Conservation (phyloP, 306 rosid genomes). For the Quercus suber region DNA sequence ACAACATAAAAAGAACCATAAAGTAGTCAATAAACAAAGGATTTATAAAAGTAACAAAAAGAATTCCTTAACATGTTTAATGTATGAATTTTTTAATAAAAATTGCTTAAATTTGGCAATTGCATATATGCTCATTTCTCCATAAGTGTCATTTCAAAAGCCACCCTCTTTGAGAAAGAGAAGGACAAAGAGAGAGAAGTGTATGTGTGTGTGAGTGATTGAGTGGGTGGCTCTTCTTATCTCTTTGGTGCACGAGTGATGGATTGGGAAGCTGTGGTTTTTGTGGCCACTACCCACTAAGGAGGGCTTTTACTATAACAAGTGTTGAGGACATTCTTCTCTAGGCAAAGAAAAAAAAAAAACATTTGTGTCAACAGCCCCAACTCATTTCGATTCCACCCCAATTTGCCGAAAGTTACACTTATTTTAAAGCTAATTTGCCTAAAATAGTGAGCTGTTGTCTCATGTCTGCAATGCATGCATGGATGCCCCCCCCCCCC, state of each 20-base stretch:
- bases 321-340: slow-evolving; percentile 32
- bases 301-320: slow-evolving; percentile 31
- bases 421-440: neutral
- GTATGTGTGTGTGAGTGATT: neutral
- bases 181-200: no score
- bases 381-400: neutral
- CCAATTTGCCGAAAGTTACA: neutral
- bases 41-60: slow-evolving; percentile 13
- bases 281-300: slow-evolving; percentile 12
- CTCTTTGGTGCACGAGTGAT: slow-evolving; percentile 17
- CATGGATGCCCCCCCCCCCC: no score
- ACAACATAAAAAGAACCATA: slow-evolving; percentile 1
- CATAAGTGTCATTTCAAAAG: slow-evolving; percentile 39
- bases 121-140: slow-evolving; percentile 35
- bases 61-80: slow-evolving; percentile 19
- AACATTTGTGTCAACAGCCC: slow-evolving; percentile 10
- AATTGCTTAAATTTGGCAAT: slow-evolving; percentile 37
- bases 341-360: slow-evolving; percentile 31
- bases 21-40: slow-evolving; percentile 7
- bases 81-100: neutral
- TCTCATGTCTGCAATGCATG: neutral
- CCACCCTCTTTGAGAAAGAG: slow-evolving; percentile 7
- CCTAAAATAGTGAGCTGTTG: neutral
- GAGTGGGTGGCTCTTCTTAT: slow-evolving; percentile 28
- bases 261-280: neutral